A percentile compares a stretch with the other conserved stretches of the same genome.
Conservation (phyloP, 768 basidiomycete species). For the Panus rudis region DNA sequence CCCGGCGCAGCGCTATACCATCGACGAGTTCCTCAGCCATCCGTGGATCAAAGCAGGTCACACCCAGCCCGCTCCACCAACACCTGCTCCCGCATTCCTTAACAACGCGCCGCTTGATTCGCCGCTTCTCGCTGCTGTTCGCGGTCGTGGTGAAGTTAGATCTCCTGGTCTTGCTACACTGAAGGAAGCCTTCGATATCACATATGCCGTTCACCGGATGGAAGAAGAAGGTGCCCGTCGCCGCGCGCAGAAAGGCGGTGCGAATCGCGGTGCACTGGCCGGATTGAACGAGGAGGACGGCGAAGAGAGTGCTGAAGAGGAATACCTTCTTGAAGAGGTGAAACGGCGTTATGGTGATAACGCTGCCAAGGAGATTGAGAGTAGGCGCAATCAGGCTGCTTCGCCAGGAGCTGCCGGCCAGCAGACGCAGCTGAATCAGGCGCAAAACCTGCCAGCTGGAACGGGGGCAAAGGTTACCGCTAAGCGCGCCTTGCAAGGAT, state of each 20-base stretch:
- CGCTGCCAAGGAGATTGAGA: constrained; percentile 5
- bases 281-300: constrained; percentile 96
- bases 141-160: constrained; percentile 51
- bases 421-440: constrained; percentile 23
- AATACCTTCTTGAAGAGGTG: constrained; percentile 45
- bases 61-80: constrained; percentile 57
- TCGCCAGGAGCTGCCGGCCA: neutral
- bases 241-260: constrained; percentile 76
- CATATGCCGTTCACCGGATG: constrained; percentile 98
- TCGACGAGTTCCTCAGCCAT: constrained; percentile 95
- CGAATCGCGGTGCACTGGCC: constrained; percentile 73
- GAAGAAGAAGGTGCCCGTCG: constrained; percentile 93
- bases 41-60: constrained; percentile 85
- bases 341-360: constrained; percentile 18
- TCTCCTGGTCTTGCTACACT: constrained; percentile 90
- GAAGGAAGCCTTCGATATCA: constrained; percentile 98
- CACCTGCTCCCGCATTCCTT: constrained; percentile 39
- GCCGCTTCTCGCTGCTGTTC: constrained; percentile 76
- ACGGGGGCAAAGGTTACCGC: constrained; percentile 24
- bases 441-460: constrained; percentile 20
- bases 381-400: constrained; percentile 29
- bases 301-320: constrained; percentile 48
- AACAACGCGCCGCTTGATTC: constrained; percentile 66
- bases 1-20: constrained; percentile 91
- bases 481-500: constrained; percentile 19